A percentile compares a stretch with the other conserved stretches of the same genome.
Evolutionary conservation across 1,139 yeast species (phyloP).

Genomic region (Geotrichum siamense): DNA sequence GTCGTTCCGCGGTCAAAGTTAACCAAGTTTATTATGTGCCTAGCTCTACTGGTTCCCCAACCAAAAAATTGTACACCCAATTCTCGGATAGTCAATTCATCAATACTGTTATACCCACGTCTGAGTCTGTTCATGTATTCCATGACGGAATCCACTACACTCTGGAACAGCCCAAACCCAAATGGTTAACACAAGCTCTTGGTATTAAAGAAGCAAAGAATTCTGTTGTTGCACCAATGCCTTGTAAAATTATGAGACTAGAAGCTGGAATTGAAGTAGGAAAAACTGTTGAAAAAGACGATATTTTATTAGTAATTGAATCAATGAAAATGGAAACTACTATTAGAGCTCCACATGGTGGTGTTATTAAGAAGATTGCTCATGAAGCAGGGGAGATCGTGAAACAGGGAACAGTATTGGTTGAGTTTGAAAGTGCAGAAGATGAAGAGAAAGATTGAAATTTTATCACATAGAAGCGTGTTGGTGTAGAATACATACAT

Average conservation of each 20-base stretch:
- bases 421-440: constrained; percentile 30
- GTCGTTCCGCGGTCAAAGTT: constrained; percentile 12
- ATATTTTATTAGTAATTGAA: constrained; percentile 23
- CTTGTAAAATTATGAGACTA: constrained; percentile 32
- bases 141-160: constrained; percentile 31
- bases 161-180: constrained; percentile 28
- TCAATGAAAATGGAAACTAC: constrained; percentile 27
- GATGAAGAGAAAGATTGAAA: constrained; percentile 3
- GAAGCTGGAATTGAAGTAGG: constrained; percentile 18
- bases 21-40: constrained; percentile 10
- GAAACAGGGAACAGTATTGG: constrained; percentile 32
- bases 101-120: constrained; percentile 27
- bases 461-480: background rate
- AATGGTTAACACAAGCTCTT: constrained; percentile 30
- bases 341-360: constrained; percentile 22
- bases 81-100: constrained; percentile 27
- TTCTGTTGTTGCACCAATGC: constrained; percentile 35
- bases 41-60: constrained; percentile 5
- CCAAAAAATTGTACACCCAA: constrained; percentile 23
- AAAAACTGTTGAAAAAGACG: constrained; percentile 20
- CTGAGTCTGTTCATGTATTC: constrained; percentile 30
- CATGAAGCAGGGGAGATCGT: constrained; percentile 31
- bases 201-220: constrained; percentile 29
- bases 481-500: background rate
- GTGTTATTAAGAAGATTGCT: constrained; percentile 29